Base-by-base conservation (phyloP, 1,284 basidiomycete genomes). In the Apiotrichum laibachii region DNA sequence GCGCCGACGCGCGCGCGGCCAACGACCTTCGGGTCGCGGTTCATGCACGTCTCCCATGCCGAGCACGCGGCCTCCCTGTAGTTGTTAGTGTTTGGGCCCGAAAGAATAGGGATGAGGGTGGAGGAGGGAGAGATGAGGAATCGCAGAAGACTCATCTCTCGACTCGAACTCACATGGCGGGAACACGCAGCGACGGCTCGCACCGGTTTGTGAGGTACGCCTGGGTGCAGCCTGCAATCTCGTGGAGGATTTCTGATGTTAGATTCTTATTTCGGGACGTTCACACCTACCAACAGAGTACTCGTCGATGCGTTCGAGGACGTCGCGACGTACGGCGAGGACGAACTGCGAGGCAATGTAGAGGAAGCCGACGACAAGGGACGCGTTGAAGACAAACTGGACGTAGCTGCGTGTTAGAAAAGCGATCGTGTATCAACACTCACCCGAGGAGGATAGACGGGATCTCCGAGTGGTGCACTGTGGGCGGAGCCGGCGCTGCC, bases 11-110 rank as follows among this genome's bases (percentile, higher is more conserved):
- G 86, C 56, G 92, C 90, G 52, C 91, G 88, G 1, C 92, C 92
- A 22, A 96, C 86, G 40, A 88, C 87, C 31, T 87, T 87, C 47
- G 92, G 92, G 80, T 97, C 92, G 57, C 90, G 88, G 75, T 88
- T 87, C 90, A 97, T 96, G 76, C 95, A 99, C n/a, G 86, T 85
- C 71, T 94, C 89, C 95, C 95, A 98, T 56, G 83, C 83, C 49
- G 83, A 83, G 75, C 93, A 97, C 72, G 89, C 87, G 43, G 85
- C 83, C 50, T 85, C 83, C 77, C 77, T 79, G 53, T 19, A 5
- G 12, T 3, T 43, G 19, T 16, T 18, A 34, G 26, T 5, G 26
- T 5, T 22, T 4, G 8, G 39, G n/a, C n/a, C 18, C 19, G 5
- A n/a, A 16, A 33, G 49, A 15, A 16, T 10, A 40, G 11, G 33